Conservation (phyloP, 495 filamentous ascomycete genomes). For the Amphirosellinia nigrospora region DNA sequence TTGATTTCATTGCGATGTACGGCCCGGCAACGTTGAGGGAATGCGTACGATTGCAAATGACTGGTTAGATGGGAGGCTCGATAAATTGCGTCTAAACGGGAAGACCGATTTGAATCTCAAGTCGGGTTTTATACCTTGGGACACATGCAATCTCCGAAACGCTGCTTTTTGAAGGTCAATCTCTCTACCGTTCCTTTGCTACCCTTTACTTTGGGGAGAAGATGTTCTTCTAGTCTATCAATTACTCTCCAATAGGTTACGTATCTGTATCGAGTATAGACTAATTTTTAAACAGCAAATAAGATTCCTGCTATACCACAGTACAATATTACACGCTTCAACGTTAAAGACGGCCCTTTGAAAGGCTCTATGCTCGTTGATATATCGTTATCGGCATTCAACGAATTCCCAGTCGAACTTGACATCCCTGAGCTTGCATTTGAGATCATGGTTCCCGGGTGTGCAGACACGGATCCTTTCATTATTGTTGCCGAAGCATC, state of each 20-base stretch:
- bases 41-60: conserved; percentile 83
- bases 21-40: conserved; percentile 76
- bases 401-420: conserved; percentile 77
- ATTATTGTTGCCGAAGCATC: conserved; percentile 74
- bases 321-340: conserved; percentile 77
- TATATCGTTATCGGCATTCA: conserved; percentile 68
- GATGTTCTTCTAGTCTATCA: conserved; percentile 41
- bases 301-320: conserved; percentile 77
- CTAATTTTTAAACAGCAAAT: conserved; percentile 51
- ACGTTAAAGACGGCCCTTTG: conserved; percentile 71
- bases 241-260: background rate
- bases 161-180: conserved; percentile 80
- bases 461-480: conserved; percentile 67
- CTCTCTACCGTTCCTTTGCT: conserved; percentile 62
- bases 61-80: conserved; percentile 81
- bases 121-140: conserved; percentile 80
- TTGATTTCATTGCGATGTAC: conserved; percentile 81
- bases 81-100: conserved; percentile 69
- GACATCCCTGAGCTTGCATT: conserved; percentile 81
- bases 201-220: conserved; percentile 59
- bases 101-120: conserved; percentile 72
- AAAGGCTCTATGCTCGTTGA: conserved; percentile 76
- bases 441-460: conserved; percentile 81
- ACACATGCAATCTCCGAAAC: conserved; percentile 73
- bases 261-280: conserved; percentile 27